These are phyloP conservation scores for Aaosphaeria pasadenensis DNA, from an alignment of 2,329 filamentous ascomycete genomes.

Conservation along the genomic window DNA sequence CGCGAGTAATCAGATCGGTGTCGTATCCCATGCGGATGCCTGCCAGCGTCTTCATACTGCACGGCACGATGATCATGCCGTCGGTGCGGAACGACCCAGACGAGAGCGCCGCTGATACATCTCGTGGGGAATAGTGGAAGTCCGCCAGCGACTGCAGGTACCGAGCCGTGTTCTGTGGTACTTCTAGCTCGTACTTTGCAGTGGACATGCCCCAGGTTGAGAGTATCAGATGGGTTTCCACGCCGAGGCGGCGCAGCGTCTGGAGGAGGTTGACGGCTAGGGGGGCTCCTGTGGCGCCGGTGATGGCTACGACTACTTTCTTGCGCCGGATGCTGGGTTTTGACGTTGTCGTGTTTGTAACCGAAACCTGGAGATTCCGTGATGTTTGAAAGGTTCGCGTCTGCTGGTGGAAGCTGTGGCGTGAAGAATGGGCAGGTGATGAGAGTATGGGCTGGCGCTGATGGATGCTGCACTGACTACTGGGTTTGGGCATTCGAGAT, in stretches of 20 bases:
- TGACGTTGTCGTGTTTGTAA: no score
- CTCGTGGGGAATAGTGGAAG: conserved; percentile 35
- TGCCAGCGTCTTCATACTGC: conserved; percentile 50
- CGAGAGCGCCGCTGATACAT: conserved; percentile 46
- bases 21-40: conserved; percentile 41
- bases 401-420: no score
- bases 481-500: no score
- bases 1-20: conserved; percentile 45
- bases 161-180: neutral
- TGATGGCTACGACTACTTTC: conserved; percentile 49
- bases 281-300: conserved; percentile 49
- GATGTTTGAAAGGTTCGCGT: no score
- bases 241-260: conserved; percentile 40
- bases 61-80: conserved; percentile 50
- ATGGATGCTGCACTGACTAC: no score
- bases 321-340: conserved; percentile 5
- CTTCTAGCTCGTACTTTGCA: conserved; percentile 5
- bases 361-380: no score
- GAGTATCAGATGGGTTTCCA: conserved; percentile 45
- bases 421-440: no score
- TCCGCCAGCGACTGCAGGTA: neutral
- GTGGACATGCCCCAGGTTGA: conserved; percentile 50
- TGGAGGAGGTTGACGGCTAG: conserved; percentile 44
- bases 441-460: no score
- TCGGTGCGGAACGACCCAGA: conserved; percentile 45